These are phyloP conservation scores for Harringtonia aguacate DNA, from an alignment of 2,329 filamentous ascomycete genomes.

Conservation along the genomic window DNA sequence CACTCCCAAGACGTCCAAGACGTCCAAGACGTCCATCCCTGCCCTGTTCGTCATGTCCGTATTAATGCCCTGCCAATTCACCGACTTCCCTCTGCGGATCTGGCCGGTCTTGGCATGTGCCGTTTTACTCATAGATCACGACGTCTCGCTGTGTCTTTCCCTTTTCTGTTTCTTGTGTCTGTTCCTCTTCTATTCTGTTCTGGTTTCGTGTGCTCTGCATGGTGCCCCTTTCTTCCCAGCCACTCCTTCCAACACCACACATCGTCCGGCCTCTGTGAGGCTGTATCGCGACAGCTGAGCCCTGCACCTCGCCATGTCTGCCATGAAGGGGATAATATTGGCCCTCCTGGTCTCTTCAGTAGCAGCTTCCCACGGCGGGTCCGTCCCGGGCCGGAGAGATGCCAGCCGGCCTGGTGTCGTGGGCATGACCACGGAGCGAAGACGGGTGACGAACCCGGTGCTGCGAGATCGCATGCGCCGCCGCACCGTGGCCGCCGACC, in stretches of 20 bases:
- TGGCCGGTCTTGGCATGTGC: neutral
- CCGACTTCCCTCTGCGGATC: constrained; percentile 1
- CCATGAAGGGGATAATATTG: constrained; percentile 26
- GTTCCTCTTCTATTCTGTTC: constrained; percentile 1
- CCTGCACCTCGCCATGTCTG: neutral
- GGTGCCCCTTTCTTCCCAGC: neutral
- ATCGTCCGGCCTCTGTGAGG: neutral
- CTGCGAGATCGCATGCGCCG: constrained; percentile 29
- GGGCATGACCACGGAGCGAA: constrained; percentile 31
- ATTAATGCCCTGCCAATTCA: neutral
- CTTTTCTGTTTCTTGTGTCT: neutral
- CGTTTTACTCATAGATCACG: neutral
- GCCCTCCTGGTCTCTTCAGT: constrained; percentile 18
- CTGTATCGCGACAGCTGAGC: no score
- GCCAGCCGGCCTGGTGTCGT: constrained; percentile 30
- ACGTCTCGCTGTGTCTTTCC: neutral
- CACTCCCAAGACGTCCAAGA: constrained; percentile 2
- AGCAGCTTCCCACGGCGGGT: constrained; percentile 15
- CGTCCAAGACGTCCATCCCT: no score
- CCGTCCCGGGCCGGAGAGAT: constrained; percentile 20
- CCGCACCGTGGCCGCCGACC: constrained; percentile 28
- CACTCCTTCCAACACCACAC: no score
- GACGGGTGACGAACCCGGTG: constrained; percentile 27
- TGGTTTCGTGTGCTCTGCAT: neutral
- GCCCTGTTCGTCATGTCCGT: no score